These are phyloP conservation scores for Coemansia interrupta DNA, from an alignment of 192 early-diverging fungal genomes.

Conservation along the genomic window DNA sequence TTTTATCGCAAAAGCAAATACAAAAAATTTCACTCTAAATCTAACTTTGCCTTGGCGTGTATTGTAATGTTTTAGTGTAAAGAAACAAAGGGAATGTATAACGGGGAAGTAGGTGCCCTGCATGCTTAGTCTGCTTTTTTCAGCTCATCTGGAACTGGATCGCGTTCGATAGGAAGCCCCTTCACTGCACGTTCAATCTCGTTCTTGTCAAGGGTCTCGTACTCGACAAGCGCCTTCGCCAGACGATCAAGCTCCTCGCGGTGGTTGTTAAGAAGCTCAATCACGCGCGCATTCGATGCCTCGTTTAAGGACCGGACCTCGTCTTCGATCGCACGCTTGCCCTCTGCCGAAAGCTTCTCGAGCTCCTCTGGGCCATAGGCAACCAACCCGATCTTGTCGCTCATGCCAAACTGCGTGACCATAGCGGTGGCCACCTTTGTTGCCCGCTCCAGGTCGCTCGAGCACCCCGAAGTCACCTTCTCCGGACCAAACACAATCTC, in stretches of 20 bases:
- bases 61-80: not conserved
- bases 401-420: slow-evolving; percentile 94
- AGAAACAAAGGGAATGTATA: slow-evolving; percentile 1
- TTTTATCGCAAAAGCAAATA: slow-evolving; percentile 10
- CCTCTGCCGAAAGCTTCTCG: slow-evolving; percentile 64
- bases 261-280: slow-evolving; percentile 66
- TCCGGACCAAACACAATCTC: slow-evolving; percentile 94
- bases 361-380: slow-evolving; percentile 74
- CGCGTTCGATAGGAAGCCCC: slow-evolving; percentile 52
- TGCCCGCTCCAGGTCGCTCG: slow-evolving; percentile 87
- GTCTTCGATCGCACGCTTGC: slow-evolving; percentile 78
- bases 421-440: slow-evolving; percentile 85
- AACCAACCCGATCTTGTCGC: slow-evolving; percentile 84
- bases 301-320: slow-evolving; percentile 79
- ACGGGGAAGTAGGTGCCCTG: not conserved
- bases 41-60: not conserved
- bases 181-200: slow-evolving; percentile 70
- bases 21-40: not conserved
- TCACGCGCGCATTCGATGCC: slow-evolving; percentile 68
- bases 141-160: slow-evolving; percentile 12
- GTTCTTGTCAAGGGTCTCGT: slow-evolving; percentile 87
- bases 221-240: slow-evolving; percentile 88
- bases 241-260: slow-evolving; percentile 86
- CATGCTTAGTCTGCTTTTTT: not conserved
- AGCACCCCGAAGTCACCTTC: slow-evolving; percentile 91